phyloP scores from a whole-genome alignment of 2,329 filamentous ascomycete species.

The Sporothrix dimorphospora region DNA sequence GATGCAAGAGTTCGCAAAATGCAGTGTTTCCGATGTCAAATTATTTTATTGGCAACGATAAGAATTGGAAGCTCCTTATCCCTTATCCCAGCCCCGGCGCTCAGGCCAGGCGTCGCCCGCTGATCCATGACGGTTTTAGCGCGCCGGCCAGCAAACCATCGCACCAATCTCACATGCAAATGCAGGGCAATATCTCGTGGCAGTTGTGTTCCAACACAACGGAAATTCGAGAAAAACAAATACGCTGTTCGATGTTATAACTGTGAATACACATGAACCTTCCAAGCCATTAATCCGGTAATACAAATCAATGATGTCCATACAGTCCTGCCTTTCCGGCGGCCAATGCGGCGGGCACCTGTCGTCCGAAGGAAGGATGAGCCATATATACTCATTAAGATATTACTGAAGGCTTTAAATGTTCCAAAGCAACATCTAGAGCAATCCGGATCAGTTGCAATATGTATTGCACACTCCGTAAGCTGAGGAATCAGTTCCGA shows the following conservation, averaged over 20 bases:
- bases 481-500: neutral
- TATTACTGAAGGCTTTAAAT: neutral
- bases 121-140: neutral
- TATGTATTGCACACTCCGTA: neutral
- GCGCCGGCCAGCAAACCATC: neutral
- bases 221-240: no score
- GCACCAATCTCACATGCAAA: neutral
- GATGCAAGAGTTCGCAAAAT: neutral
- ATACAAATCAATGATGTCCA: no score
- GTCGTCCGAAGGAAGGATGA: neutral
- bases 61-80: neutral
- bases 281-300: no score
- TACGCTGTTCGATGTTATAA: no score
- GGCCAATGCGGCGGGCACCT: neutral
- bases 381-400: neutral
- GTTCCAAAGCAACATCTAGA: neutral
- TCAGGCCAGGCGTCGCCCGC: neutral
- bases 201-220: neutral
- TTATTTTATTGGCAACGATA: slow-evolving; percentile 1
- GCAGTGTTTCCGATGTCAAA: neutral
- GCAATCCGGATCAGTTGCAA: neutral
- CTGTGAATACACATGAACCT: no score
- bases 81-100: neutral
- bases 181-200: neutral
- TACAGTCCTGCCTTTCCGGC: neutral